A percentile compares a stretch with the other conserved stretches of the same genome.
phyloP scores from a whole-genome alignment of 176 grass and related monocot genomes.

The Raddia distichophylla region DNA sequence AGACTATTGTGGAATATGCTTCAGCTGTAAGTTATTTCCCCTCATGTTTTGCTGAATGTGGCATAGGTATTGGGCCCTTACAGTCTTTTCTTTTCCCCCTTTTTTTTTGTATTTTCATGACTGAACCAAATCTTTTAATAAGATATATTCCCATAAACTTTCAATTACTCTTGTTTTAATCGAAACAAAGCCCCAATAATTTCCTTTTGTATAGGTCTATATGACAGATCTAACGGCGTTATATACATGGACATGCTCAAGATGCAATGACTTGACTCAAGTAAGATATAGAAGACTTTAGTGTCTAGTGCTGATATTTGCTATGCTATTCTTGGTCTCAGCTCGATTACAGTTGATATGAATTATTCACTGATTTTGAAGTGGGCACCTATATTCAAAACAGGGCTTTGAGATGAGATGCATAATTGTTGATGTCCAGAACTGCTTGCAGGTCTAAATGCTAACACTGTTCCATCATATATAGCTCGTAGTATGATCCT shows the following conservation, averaged over 20 bases:
- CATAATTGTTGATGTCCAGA: constrained; percentile 83
- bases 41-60: not conserved
- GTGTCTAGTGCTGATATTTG: not conserved
- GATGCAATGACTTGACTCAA: constrained; percentile 81
- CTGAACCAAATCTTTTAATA: not conserved
- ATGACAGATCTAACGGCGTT: constrained; percentile 71
- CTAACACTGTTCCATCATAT: constrained; percentile 13
- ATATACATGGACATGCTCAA: constrained; percentile 80
- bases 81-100: not conserved
- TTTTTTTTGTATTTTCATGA: not conserved
- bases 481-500: not conserved
- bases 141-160: not conserved
- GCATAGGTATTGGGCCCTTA: not conserved
- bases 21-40: constrained; percentile 77
- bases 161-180: not conserved
- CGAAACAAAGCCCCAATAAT: not conserved
- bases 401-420: constrained; percentile 88
- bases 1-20: constrained; percentile 83
- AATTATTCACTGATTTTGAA: constrained; percentile 15
- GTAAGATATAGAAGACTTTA: constrained; percentile 45
- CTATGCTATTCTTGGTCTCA: constrained; percentile 19
- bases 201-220: constrained; percentile 50
- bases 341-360: not conserved
- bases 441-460: constrained; percentile 81
- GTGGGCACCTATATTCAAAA: constrained; percentile 29